phyloP scores from a whole-genome alignment of 257 asterid species.

The Echites panduratus region DNA sequence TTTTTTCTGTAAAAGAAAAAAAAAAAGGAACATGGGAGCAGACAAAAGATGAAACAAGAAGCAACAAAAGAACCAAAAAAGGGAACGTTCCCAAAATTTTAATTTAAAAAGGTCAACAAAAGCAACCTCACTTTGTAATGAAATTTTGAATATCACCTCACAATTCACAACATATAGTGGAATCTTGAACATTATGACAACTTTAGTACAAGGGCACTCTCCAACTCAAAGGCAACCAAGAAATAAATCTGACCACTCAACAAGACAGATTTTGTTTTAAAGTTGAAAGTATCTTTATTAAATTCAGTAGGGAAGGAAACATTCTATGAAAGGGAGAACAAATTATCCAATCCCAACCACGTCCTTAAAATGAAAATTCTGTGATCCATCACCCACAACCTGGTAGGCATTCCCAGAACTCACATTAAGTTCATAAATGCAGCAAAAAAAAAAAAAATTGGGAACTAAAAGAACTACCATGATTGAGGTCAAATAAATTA shows the following conservation, averaged over 20 bases:
- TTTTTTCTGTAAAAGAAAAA: neutral
- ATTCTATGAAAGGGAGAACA: neutral
- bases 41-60: neutral
- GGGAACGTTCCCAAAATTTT: constrained; percentile 1
- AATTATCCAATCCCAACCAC: neutral
- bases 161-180: neutral
- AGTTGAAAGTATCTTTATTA: neutral
- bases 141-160: neutral
- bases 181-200: neutral
- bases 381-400: neutral
- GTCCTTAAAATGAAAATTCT: neutral
- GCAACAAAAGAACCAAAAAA: neutral
- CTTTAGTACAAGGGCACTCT: neutral
- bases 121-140: neutral
- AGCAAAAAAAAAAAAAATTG: neutral
- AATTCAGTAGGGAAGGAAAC: neutral
- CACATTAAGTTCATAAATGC: neutral
- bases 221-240: neutral
- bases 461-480: neutral
- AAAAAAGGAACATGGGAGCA: neutral
- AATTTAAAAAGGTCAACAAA: neutral
- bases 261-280: neutral
- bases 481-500: neutral
- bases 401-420: neutral
- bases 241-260: neutral